These are phyloP conservation scores for Rhodotorula glutinis DNA, from an alignment of 1,284 basidiomycete genomes.

Conservation along the genomic window DNA sequence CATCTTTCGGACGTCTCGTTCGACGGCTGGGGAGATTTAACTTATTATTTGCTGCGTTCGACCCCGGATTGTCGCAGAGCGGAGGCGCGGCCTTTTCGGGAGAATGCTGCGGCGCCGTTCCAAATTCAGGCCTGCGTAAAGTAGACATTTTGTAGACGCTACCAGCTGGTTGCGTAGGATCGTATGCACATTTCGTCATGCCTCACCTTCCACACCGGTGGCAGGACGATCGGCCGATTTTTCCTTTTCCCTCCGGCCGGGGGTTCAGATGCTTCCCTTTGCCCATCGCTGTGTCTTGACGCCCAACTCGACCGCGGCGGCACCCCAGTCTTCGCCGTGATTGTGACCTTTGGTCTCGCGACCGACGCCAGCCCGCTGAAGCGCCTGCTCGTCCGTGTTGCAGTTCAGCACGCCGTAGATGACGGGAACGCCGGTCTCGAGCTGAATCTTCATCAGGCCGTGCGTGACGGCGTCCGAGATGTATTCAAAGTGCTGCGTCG, in stretches of 20 bases:
- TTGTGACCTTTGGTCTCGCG: constrained; percentile 71
- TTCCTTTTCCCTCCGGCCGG: too few species aligned
- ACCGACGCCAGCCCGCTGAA: constrained; percentile 83
- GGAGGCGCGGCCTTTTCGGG: too few species aligned
- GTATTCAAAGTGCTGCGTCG: constrained; percentile 98
- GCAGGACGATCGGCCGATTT: not conserved
- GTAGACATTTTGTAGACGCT: too few species aligned
- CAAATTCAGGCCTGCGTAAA: too few species aligned
- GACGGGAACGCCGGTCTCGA: constrained; percentile 91
- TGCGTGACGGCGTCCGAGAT: constrained; percentile 90
- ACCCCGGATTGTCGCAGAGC: too few species aligned
- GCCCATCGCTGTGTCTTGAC: constrained; percentile 67
- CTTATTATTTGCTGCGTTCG: too few species aligned
- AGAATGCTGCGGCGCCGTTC: too few species aligned
- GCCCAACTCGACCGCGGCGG: constrained; percentile 91
- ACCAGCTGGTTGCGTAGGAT: too few species aligned
- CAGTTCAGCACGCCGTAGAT: constrained; percentile 95
- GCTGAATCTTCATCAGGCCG: constrained; percentile 87
- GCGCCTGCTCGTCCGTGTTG: constrained; percentile 87
- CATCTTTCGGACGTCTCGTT: too few species aligned
- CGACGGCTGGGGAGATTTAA: too few species aligned
- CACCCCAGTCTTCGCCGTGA: constrained; percentile 94
- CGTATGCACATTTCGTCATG: too few species aligned
- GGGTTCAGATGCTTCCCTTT: constrained; percentile 18
- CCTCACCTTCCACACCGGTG: too few species aligned